Percentiles rank a stretch among this genome's conserved stretches.
phyloP scores from a whole-genome alignment of 2,329 filamentous ascomycete genomes.

The Colletotrichum agaves region DNA sequence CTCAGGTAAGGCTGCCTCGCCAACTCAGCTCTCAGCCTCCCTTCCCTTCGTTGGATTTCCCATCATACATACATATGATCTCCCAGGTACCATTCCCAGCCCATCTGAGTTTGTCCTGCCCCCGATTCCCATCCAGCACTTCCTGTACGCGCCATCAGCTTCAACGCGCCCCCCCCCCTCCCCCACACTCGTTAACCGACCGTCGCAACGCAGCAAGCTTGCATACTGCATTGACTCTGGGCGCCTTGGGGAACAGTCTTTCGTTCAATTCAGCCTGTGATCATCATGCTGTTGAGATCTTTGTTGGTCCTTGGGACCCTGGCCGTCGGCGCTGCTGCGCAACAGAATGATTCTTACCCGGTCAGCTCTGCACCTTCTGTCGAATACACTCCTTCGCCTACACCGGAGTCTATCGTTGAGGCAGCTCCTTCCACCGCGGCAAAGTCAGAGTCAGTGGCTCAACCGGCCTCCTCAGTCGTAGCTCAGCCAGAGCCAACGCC shows the following conservation, averaged over 20 bases:
- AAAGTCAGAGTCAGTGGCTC: background rate
- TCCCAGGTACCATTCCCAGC: constrained; percentile 22
- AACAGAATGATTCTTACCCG: constrained; percentile 20
- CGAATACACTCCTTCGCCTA: background rate
- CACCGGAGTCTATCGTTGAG: background rate
- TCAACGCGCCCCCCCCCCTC: constrained; percentile 16
- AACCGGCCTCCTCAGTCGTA: background rate
- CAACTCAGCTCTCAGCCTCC: constrained; percentile 31
- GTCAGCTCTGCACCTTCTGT: constrained; percentile 10
- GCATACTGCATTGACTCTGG: constrained; percentile 15
- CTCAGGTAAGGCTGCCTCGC: constrained; percentile 31
- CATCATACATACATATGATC: constrained; percentile 35
- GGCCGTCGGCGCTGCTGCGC: constrained; percentile 16
- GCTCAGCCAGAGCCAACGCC: constrained; percentile 17
- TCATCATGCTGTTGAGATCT: constrained; percentile 20
- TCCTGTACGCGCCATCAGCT: constrained; percentile 14
- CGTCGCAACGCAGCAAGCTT: constrained; percentile 16
- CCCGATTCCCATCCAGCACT: constrained; percentile 19
- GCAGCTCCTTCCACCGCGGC: background rate
- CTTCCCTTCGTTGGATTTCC: constrained; percentile 3
- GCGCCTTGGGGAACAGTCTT: constrained; percentile 2
- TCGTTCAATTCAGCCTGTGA: constrained; percentile 11
- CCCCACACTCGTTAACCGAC: constrained; percentile 31
- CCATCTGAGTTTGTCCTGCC: constrained; percentile 23
- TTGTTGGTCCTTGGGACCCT: constrained; percentile 26